Evolutionary conservation across 202 grass and related monocot genomes (phyloP), one percentile per base, ranked within the genome.

Genomic region (Alloteropsis angusta): DNA sequence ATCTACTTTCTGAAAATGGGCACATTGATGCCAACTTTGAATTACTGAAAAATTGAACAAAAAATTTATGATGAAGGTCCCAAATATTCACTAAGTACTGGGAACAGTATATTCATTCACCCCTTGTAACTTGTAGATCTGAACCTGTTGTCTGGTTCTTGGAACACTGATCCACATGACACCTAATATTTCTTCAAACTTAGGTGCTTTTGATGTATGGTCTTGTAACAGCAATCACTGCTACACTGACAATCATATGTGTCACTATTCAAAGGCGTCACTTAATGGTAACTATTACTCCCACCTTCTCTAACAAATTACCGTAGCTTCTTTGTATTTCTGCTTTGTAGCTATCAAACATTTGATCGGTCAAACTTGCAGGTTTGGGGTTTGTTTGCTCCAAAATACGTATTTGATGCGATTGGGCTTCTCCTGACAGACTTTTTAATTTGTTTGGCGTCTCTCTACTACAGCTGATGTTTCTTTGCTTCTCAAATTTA

Each of bases 301-400:
- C 6, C 7, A 28, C 14, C 23, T 13, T 46, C 54, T 4, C 3
- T 21, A 59, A 49, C 32, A 84, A 36, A 55, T 58, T 55, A 66
- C 61, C 47, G 43, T 36, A 44, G 16, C 22, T 22, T 58, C 28
- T 25, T 13, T 58, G 54, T 59, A 79, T 65, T 4, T 7, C 65
- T 74, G 16, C 55, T 26, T 54, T 23, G 37, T 14, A 23, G 11
- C 78, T 47, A 17, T 68, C 12, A 9, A 56, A 1, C 35, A 32
- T 79, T 82, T 42, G 43, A 38, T 77, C 0, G 28, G 54, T 60
- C 62, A 49, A 65, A 87, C 26, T 66, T 88, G 77, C 95, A 94
- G 91, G 95, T 97, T 35, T 97, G 94, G 94, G 94, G 94, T 57
- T 97, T 97, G 77, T 97, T 97, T 92, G 94, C 94, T 10, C 94